These are phyloP conservation scores for Triangularia setosa DNA, from an alignment of 2,329 filamentous ascomycete species.

Conservation along the genomic window DNA sequence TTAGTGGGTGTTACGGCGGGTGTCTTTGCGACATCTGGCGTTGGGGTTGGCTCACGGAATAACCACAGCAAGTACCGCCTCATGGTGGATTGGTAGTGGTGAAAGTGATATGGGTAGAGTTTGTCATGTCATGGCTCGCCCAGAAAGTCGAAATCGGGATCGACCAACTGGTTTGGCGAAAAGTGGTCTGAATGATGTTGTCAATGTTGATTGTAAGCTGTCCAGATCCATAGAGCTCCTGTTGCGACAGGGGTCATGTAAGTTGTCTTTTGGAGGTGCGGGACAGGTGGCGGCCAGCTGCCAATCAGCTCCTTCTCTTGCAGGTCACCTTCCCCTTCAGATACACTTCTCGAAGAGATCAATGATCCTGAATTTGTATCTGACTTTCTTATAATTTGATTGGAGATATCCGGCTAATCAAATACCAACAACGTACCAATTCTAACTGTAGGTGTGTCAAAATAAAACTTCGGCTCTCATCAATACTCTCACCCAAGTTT, in stretches of 20 bases:
- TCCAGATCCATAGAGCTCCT: slow-evolving; percentile 3
- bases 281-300: slow-evolving; percentile 1
- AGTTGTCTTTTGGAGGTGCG: background rate
- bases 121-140: slow-evolving; percentile 25
- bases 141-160: background rate
- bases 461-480: background rate
- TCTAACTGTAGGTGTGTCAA: background rate
- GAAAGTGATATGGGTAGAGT: slow-evolving; percentile 6
- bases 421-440: background rate
- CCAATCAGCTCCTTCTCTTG: background rate
- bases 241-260: background rate
- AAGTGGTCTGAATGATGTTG: background rate
- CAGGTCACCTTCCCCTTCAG: background rate
- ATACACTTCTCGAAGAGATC: background rate
- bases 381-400: background rate
- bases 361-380: background rate
- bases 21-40: slow-evolving; percentile 1
- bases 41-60: slow-evolving; percentile 36
- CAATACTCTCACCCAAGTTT: background rate
- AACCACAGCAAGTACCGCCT: slow-evolving; percentile 39
- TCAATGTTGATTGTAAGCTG: slow-evolving; percentile 2
- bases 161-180: background rate
- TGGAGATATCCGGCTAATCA: background rate
- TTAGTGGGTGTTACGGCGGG: slow-evolving; percentile 14
- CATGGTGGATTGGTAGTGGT: slow-evolving; percentile 35